Evolutionary conservation across 139 green algal genomes (phyloP).

Genomic region (Volvox africanus): DNA sequence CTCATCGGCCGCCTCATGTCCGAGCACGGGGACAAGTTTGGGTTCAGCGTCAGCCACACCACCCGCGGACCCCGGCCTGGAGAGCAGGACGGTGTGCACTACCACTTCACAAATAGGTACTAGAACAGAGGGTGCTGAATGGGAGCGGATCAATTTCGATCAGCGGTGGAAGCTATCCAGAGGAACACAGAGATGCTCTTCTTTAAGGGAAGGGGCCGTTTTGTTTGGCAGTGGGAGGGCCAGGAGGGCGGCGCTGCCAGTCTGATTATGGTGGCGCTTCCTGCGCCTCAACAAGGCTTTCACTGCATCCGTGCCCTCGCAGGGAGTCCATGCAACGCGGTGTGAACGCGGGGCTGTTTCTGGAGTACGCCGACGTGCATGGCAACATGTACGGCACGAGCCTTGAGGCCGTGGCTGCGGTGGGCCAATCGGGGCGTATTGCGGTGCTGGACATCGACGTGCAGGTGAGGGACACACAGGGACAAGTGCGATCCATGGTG

Average conservation of each 20-base stretch:
- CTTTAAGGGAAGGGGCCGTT: not conserved
- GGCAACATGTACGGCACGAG: slow-evolving; percentile 90
- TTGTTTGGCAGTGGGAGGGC: no score
- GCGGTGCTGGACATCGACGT: slow-evolving; percentile 92
- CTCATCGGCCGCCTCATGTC: slow-evolving; percentile 82
- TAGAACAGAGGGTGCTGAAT: no score
- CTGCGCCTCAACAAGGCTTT: not conserved
- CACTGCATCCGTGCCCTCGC: no score
- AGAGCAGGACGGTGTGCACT: slow-evolving; percentile 84
- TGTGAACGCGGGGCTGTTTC: slow-evolving; percentile 73
- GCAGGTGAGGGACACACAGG: slow-evolving; percentile 27
- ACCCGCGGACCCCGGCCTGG: slow-evolving; percentile 71
- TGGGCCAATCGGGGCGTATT: slow-evolving; percentile 67
- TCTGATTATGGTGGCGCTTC: not conserved
- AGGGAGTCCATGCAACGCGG: slow-evolving; percentile 5
- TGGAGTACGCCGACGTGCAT: slow-evolving; percentile 92
- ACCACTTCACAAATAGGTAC: slow-evolving; percentile 76
- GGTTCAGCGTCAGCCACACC: slow-evolving; percentile 89
- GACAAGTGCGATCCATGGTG: no score
- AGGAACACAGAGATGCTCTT: not conserved
- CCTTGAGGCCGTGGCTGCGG: slow-evolving; percentile 70
- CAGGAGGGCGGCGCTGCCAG: not conserved
- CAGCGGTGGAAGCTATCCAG: not conserved
- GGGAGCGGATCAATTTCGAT: not conserved
- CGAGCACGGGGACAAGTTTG: slow-evolving; percentile 66